Conservation (phyloP, 2,329 filamentous ascomycete species). For the Colletotrichum trifolii region DNA sequence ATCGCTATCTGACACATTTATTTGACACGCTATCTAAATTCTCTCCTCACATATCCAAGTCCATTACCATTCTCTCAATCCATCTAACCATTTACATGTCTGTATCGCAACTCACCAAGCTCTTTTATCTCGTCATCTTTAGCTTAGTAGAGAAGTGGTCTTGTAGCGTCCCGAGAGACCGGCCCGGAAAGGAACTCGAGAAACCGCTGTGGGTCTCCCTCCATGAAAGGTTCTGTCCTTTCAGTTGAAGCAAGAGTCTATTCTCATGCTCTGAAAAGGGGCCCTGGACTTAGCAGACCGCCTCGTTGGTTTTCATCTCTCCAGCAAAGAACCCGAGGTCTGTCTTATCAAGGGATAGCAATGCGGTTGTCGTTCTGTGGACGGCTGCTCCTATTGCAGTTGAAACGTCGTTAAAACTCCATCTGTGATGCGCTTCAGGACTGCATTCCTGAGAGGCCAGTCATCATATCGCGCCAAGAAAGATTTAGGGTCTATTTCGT, state of each 20-base stretch:
- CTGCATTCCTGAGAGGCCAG: neutral
- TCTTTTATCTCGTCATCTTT: too few relatives aligned
- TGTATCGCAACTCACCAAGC: too few relatives aligned
- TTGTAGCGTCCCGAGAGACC: conserved; percentile 5
- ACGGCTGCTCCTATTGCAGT: neutral
- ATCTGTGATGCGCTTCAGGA: conserved; percentile 1
- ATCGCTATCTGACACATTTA: too few relatives aligned
- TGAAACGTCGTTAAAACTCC: conserved; percentile 1
- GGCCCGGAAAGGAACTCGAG: neutral
- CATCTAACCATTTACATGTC: too few relatives aligned
- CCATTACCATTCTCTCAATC: too few relatives aligned
- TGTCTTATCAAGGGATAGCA: neutral
- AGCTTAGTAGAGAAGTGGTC: neutral
- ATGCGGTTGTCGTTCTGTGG: conserved; percentile 3
- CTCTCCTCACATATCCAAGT: too few relatives aligned
- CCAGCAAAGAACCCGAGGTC: neutral
- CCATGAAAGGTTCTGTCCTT: conserved; percentile 1
- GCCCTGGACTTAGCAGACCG: neutral
- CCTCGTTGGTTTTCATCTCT: neutral
- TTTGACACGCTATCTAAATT: too few relatives aligned
- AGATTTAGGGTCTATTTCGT: neutral
- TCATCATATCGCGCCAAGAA: neutral
- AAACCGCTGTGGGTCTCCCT: neutral
- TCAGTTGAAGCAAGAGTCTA: conserved; percentile 4
- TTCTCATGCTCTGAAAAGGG: conserved; percentile 3